Conservation (phyloP, 345 rosid genomes). For the Odontarrhena argentea region DNA sequence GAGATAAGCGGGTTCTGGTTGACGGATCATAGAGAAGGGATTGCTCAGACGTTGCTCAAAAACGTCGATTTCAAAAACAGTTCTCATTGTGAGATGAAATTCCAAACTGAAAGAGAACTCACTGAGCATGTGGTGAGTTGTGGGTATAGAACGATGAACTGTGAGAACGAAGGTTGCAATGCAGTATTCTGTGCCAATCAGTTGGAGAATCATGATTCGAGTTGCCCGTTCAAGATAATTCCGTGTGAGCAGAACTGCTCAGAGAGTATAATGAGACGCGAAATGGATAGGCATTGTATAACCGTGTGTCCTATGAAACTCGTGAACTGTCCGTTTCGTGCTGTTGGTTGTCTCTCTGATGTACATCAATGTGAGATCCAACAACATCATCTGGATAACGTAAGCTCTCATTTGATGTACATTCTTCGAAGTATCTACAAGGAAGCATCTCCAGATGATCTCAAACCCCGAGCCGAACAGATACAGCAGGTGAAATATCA, state of each 20-base stretch:
- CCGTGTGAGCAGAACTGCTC: slow-evolving; percentile 83
- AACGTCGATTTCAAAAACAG: slow-evolving; percentile 73
- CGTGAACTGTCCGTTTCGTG: slow-evolving; percentile 76
- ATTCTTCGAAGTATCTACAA: slow-evolving; percentile 62
- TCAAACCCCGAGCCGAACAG: slow-evolving; percentile 55
- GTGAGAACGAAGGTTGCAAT: slow-evolving; percentile 71
- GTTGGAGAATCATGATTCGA: slow-evolving; percentile 63
- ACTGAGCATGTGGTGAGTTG: slow-evolving; percentile 51
- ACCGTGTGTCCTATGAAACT: slow-evolving; percentile 87
- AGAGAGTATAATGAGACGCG: slow-evolving; percentile 66
- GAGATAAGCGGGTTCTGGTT: slow-evolving; percentile 81
- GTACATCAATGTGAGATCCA: slow-evolving; percentile 56
- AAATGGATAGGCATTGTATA: slow-evolving; percentile 91
- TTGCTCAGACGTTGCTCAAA: slow-evolving; percentile 62
- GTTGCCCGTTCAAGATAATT: slow-evolving; percentile 81
- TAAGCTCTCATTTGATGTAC: slow-evolving; percentile 62
- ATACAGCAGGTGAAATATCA: slow-evolving; percentile 51
- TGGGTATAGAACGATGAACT: slow-evolving; percentile 63
- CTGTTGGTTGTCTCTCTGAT: slow-evolving; percentile 67
- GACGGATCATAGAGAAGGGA: slow-evolving; percentile 55
- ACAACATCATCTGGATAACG: slow-evolving; percentile 53
- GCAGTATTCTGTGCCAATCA: slow-evolving; percentile 55
- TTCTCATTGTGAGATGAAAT: slow-evolving; percentile 72
- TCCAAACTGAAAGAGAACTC: slow-evolving; percentile 55
- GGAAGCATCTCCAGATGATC: slow-evolving; percentile 59